Evolutionary conservation across 768 basidiomycete genomes (phyloP), one percentile per base, ranked within the genome.

Genomic region (Lactarius vividus): DNA sequence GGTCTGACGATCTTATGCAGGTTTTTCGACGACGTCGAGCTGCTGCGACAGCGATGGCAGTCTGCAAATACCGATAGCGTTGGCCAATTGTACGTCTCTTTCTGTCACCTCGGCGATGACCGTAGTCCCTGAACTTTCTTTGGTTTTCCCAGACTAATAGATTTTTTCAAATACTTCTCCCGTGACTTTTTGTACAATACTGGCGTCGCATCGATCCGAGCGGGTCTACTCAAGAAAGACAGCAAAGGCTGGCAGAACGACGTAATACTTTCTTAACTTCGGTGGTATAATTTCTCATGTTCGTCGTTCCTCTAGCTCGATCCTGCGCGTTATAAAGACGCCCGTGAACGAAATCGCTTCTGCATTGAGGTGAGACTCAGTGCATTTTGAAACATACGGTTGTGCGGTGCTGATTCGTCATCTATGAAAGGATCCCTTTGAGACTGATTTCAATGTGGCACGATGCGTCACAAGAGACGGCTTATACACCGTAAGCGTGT

Each of bases 11-110:
- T 42, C 40, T 37, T 10, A 49, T 33, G 35, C 62, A 92, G 90
- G 86, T 98, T 99, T 80, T 99, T 98, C 74, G 96, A 98, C 79
- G 96, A 99, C 76, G 89, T 96, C 73, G 94, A 97, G 73, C 83
- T 94, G 42, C 80, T 99, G 63, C 84, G 94, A 71, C 88, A 92
- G 75, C 88, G 91, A 72, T 99, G 96, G 94, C 88, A 88, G 73
- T 96, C 93, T n/a, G 86, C 90, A 69, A 98, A 98, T 76, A 85
- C 84, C 61, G 95, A 99, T 72, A 88, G 84, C 69, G 92, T 98
- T 62, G 96, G 94, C 67, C 94, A 98, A 76, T 79, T 99, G 93
- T 94, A 72, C 68, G 88, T 81, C 20, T 5, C 13, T 61, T 26
- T 44, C 26, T 56, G 28, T n/a, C 58, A 53, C 40, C 53, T 46